phyloP scores from a whole-genome alignment of 1,284 basidiomycete species.

The Hymenochaete sp. region DNA sequence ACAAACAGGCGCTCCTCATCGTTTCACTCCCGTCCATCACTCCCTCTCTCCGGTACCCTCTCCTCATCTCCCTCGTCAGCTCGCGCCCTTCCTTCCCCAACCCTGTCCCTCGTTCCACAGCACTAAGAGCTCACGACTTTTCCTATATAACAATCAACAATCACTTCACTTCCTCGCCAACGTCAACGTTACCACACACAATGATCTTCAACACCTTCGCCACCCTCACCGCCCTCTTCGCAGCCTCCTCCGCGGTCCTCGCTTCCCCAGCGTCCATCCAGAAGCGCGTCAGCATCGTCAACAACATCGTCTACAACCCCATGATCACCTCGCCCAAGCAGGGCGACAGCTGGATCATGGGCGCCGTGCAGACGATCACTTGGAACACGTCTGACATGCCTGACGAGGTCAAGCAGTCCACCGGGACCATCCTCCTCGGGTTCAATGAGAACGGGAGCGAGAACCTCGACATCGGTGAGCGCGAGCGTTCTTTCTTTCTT shows the following conservation, averaged over 20 bases:
- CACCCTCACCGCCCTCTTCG: conserved; percentile 22
- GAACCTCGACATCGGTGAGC: conserved; percentile 14
- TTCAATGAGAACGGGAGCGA: conserved; percentile 13
- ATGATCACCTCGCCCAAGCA: conserved; percentile 32
- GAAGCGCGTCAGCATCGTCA: conserved; percentile 19
- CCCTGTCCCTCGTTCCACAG: background rate
- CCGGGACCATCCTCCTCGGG: conserved; percentile 34
- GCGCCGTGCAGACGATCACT: conserved; percentile 31
- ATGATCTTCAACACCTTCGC: conserved; percentile 14
- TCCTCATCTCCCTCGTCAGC: conserved; percentile 1
- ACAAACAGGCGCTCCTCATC: no score
- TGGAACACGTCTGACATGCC: conserved; percentile 36
- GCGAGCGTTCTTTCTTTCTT: background rate
- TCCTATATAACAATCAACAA: background rate
- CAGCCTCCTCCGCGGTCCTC: conserved; percentile 21
- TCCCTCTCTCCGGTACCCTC: background rate
- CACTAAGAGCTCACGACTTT: background rate
- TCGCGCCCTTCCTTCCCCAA: conserved; percentile 6
- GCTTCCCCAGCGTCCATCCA: conserved; percentile 25
- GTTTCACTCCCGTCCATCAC: background rate
- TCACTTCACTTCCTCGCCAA: background rate
- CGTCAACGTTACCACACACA: conserved; percentile 14
- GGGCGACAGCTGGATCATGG: conserved; percentile 29
- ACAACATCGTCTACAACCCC: conserved; percentile 39
- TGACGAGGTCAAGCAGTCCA: conserved; percentile 22